Percentiles rank a stretch among this genome's conserved stretches.
Conservation (phyloP, 768 basidiomycete species). For the Podaxis pistillaris region DNA sequence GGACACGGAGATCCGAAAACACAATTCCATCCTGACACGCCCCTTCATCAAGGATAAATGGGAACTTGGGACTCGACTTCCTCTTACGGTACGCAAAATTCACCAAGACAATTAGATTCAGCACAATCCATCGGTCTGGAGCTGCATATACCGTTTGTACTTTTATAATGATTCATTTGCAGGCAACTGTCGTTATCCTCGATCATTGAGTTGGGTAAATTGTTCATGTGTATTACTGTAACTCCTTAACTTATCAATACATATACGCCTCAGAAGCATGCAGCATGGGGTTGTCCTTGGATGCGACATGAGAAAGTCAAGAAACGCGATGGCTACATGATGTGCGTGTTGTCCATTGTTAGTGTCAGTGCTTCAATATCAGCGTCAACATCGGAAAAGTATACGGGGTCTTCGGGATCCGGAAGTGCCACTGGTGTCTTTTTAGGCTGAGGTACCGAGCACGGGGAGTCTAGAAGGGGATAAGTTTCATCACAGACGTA, state of each 20-base stretch:
- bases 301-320: background rate
- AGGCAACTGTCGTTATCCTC: background rate
- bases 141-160: background rate
- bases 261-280: background rate
- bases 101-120: background rate
- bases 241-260: background rate
- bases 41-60: slow-evolving; percentile 45
- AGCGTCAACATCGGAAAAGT: slow-evolving; percentile 27
- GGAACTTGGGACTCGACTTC: slow-evolving; percentile 39
- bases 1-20: slow-evolving; percentile 40
- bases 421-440: background rate
- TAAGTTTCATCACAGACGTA: slow-evolving; percentile 3
- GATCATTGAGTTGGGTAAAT: slow-evolving; percentile 4
- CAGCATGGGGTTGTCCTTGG: background rate
- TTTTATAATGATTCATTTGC: background rate
- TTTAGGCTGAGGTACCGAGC: slow-evolving; percentile 11
- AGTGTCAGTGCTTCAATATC: slow-evolving; percentile 31
- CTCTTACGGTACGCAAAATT: slow-evolving; percentile 23
- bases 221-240: background rate
- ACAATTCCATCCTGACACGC: slow-evolving; percentile 47
- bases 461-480: slow-evolving; percentile 33
- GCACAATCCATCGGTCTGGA: background rate
- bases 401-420: background rate
- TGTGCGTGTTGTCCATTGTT: slow-evolving; percentile 19
- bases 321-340: background rate